Conservation (phyloP, 2,329 filamentous ascomycete genomes). For the Alternaria ventricosa region DNA sequence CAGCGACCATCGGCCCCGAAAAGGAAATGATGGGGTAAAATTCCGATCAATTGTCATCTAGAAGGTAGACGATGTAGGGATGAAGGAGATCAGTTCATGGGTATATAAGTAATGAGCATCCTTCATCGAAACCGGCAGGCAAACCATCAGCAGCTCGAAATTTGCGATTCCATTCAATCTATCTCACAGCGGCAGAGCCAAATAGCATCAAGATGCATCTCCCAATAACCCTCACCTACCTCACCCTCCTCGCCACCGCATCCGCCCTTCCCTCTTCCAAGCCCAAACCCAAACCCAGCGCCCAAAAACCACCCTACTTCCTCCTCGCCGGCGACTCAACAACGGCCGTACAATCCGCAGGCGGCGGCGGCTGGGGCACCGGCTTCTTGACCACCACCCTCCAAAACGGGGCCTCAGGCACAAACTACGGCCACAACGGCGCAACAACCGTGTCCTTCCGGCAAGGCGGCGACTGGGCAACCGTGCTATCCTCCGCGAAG, state of each 20-base stretch:
- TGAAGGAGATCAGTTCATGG: neutral
- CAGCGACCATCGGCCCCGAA: neutral
- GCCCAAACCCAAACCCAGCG: neutral
- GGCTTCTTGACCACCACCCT: conserved; percentile 61
- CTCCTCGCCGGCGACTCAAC: conserved; percentile 48
- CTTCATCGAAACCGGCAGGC: neutral
- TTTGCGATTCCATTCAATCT: neutral
- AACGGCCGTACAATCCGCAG: conserved; percentile 36
- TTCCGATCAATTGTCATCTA: neutral
- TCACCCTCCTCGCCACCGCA: neutral
- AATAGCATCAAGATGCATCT: conserved; percentile 6
- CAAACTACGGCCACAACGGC: conserved; percentile 62
- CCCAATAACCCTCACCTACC: neutral
- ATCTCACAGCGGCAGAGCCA: neutral
- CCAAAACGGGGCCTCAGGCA: conserved; percentile 54
- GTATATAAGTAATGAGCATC: neutral
- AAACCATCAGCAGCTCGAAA: neutral
- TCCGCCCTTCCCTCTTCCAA: neutral
- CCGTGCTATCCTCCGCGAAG: conserved; percentile 53
- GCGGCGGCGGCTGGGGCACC: conserved; percentile 60
- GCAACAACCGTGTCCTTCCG: conserved; percentile 63
- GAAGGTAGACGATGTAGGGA: neutral
- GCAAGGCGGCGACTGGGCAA: conserved; percentile 59
- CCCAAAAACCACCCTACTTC: conserved; percentile 30
- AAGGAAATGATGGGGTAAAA: neutral